phyloP scores from a whole-genome alignment of 176 grass and related monocot species.

The Juncus effusus region DNA sequence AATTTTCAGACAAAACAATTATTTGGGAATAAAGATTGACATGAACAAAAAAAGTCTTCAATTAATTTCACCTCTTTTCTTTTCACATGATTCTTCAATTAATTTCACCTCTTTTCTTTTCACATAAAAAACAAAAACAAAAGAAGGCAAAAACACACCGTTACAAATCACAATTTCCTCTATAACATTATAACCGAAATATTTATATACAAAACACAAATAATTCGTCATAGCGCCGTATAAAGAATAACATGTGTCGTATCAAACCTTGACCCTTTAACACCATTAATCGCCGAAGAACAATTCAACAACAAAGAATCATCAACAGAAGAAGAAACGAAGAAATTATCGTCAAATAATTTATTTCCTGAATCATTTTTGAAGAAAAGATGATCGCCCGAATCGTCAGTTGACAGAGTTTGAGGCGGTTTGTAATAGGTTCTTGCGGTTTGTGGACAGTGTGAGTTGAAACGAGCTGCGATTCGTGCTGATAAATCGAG shows the following conservation, averaged over 20 bases:
- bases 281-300: background rate
- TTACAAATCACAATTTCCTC: too few species aligned
- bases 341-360: background rate
- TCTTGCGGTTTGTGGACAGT: constrained; percentile 70
- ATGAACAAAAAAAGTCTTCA: too few species aligned
- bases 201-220: too few species aligned
- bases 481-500: constrained; percentile 64
- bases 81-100: too few species aligned
- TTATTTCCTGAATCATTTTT: too few species aligned
- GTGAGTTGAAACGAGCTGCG: constrained; percentile 59
- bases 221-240: constrained; percentile 1
- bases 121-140: too few species aligned
- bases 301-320: background rate
- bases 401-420: background rate
- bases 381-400: background rate
- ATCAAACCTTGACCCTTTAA: constrained; percentile 1
- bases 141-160: too few species aligned
- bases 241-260: constrained; percentile 29
- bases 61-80: too few species aligned
- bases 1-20: too few species aligned
- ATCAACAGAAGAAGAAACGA: background rate
- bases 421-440: constrained; percentile 82
- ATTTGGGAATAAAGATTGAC: too few species aligned
- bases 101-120: too few species aligned
- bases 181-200: too few species aligned